A percentile compares a stretch with the other conserved stretches of the same genome.
Conservation (phyloP, 1,139 yeast species). For the Yamadazyma blattariae region DNA sequence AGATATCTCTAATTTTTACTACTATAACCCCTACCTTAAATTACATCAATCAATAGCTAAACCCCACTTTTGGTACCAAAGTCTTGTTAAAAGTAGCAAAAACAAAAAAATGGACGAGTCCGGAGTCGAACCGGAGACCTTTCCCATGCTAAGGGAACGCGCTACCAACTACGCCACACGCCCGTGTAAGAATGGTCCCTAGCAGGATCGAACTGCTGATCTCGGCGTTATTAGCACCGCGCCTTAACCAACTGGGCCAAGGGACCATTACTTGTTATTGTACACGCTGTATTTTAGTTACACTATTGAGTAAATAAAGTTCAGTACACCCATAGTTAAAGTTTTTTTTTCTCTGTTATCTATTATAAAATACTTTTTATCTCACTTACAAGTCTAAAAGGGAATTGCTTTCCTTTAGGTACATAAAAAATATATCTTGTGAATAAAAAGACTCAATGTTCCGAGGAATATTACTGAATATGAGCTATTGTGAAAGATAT, state of each 20-base stretch:
- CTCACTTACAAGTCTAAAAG: too few relatives aligned
- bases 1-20: background rate
- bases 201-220: constrained; percentile 87
- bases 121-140: constrained; percentile 91
- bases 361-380: too few relatives aligned
- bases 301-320: too few relatives aligned
- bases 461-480: too few relatives aligned
- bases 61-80: background rate
- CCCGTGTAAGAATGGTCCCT: constrained; percentile 79
- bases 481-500: too few relatives aligned
- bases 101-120: constrained; percentile 65
- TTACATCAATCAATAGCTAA: background rate
- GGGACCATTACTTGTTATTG: constrained; percentile 45
- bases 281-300: too few relatives aligned
- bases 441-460: too few relatives aligned
- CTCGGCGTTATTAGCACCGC: constrained; percentile 86
- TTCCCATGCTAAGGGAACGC: constrained; percentile 90
- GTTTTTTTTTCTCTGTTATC: too few relatives aligned
- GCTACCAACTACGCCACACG: constrained; percentile 94
- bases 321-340: too few relatives aligned
- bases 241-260: constrained; percentile 92
- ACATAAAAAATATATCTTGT: too few relatives aligned
- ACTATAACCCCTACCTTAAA: background rate
- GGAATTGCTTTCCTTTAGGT: too few relatives aligned
- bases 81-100: background rate